Conservation (phyloP, 495 filamentous ascomycete species). For the Copromyces sp. region DNA sequence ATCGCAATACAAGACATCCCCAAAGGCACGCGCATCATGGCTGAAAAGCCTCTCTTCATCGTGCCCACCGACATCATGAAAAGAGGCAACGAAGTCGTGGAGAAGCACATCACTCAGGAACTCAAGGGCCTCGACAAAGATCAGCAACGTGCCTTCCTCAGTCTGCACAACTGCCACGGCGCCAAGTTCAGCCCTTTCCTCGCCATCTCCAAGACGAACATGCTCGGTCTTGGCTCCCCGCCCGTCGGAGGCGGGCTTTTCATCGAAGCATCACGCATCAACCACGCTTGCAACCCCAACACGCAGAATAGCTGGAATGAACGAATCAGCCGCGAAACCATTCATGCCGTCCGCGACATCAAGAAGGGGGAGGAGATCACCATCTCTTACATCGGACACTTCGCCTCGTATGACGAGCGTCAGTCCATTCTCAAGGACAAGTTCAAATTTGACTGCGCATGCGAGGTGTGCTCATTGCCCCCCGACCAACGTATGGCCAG, state of each 20-base stretch:
- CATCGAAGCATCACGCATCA: conserved; percentile 25
- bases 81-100: neutral
- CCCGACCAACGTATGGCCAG: conserved; percentile 16
- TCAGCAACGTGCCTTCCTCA: conserved; percentile 6
- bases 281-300: conserved; percentile 29
- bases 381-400: conserved; percentile 20
- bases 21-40: conserved; percentile 25
- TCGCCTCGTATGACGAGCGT: conserved; percentile 9
- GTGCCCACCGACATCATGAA: neutral
- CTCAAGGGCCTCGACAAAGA: neutral
- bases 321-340: conserved; percentile 14
- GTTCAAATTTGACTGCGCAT: conserved; percentile 28
- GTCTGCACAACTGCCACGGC: conserved; percentile 20
- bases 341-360: conserved; percentile 25
- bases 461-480: conserved; percentile 22
- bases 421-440: conserved; percentile 12
- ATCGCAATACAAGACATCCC: conserved; percentile 20
- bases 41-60: conserved; percentile 19
- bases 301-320: conserved; percentile 27
- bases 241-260: conserved; percentile 17
- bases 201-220: conserved; percentile 24
- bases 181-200: conserved; percentile 8
- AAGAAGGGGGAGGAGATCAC: conserved; percentile 29
- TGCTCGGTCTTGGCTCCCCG: conserved; percentile 14
- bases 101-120: neutral